Base-by-base conservation (phyloP, 352 stramenopile genomes). In the Peronospora destructor region DNA sequence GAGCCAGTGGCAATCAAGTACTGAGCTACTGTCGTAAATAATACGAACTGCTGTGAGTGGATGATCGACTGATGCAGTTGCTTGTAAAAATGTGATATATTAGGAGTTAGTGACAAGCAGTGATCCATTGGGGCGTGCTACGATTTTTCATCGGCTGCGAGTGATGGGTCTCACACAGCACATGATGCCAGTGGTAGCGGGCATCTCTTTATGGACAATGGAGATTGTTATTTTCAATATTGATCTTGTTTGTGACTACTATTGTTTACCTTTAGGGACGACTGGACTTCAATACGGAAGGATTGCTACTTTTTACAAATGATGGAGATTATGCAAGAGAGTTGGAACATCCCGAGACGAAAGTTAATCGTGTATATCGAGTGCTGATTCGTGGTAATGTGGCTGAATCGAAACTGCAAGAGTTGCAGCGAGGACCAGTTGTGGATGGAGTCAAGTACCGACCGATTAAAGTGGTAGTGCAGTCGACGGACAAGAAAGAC, bases 251-350 rank as follows among this genome's bases (percentile, higher is more conserved):
- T 26, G 23, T 26, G 23, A 26, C 23, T 1, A 6, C 4, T 12
- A 10, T 43, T 8, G 2, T 28, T 19, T 26, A 28, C 4, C 9
- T 40, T 43, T 49, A 84, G 80, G 84, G 84, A 13, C 84, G 86
- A 51, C 73, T 97, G n/a, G 90, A 97, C 55, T 96, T 84, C 59
- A 93, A 95, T 46, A 95, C 85, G 12, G 88, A 97, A 57, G 90
- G 90, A 1, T 61, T 97, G 25, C 58, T 97, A 51, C 71, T 97
- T n/a, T 73, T 97, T 10, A 97, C 87, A 10, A 96, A 94, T 57
- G 79, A 96, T 52, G 90, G 90, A 23, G 87, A 93, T 49, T 94
- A 95, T 56, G 84, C 88, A 17, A 68, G 87, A 11, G 53, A 82
- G 33, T 59, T 97, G 53, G 90, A 97, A 53, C 87, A 95, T 44